These are phyloP conservation scores for Aspergillus intermedius DNA, from an alignment of 2,329 filamentous ascomycete genomes.

Conservation along the genomic window DNA sequence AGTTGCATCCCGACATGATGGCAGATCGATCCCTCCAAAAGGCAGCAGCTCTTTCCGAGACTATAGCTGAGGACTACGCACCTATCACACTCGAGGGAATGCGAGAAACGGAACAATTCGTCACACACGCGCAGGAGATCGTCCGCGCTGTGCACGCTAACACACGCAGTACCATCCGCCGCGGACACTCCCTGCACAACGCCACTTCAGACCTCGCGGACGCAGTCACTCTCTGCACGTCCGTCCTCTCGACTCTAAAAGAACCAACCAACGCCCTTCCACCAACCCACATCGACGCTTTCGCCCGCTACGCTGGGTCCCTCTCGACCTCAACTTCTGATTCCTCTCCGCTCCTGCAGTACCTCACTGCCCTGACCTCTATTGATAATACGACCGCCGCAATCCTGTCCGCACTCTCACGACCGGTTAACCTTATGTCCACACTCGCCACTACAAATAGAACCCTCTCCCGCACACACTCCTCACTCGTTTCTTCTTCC, in stretches of 20 bases:
- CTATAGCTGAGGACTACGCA: constrained; percentile 79
- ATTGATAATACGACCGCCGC: constrained; percentile 80
- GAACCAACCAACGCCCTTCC: constrained; percentile 59
- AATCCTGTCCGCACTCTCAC: constrained; percentile 69
- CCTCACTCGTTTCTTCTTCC: constrained; percentile 60
- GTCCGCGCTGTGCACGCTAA: constrained; percentile 78
- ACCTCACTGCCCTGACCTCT: constrained; percentile 70
- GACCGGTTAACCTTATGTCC: constrained; percentile 70
- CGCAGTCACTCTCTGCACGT: constrained; percentile 36
- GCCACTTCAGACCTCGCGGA: constrained; percentile 47
- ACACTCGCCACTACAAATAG: constrained; percentile 69
- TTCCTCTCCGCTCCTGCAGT: constrained; percentile 63
- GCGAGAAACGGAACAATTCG: constrained; percentile 85
- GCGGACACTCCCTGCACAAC: constrained; percentile 67
- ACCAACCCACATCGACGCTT: constrained; percentile 58
- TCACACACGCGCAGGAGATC: constrained; percentile 83
- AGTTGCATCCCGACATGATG: constrained; percentile 85
- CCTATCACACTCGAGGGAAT: constrained; percentile 66
- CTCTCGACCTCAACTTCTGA: constrained; percentile 56
- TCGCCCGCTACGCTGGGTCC: constrained; percentile 64
- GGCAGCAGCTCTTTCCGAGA: constrained; percentile 73
- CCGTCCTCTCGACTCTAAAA: constrained; percentile 46
- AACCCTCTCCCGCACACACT: constrained; percentile 69
- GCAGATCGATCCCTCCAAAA: constrained; percentile 82
- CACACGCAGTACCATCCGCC: constrained; percentile 73